phyloP scores from a whole-genome alignment of 139 green algal species.

The Chlorella sp. region DNA sequence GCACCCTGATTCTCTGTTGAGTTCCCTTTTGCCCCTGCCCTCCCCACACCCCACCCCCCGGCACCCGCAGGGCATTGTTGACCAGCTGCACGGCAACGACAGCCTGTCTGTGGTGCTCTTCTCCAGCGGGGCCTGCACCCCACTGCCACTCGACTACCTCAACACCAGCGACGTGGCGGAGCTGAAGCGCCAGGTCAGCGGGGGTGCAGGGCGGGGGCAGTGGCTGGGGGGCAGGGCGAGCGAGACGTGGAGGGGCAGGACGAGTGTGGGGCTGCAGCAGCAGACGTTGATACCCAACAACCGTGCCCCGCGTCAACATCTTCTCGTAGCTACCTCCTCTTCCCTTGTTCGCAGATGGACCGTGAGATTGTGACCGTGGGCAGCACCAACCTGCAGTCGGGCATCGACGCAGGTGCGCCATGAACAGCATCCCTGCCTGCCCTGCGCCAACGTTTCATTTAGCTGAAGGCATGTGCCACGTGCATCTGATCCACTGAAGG shows the following conservation, averaged over 20 bases:
- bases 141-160: background rate
- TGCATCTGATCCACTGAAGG: too few relatives aligned
- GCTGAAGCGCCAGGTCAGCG: conserved; percentile 24
- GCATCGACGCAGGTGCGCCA: conserved; percentile 7
- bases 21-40: too few relatives aligned
- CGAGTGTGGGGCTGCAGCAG: background rate
- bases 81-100: conserved; percentile 30
- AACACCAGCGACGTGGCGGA: background rate
- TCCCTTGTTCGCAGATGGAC: background rate
- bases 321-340: background rate
- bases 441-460: too few relatives aligned
- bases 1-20: too few relatives aligned
- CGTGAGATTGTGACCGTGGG: conserved; percentile 5
- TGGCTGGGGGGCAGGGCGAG: too few relatives aligned
- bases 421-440: too few relatives aligned
- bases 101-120: conserved; percentile 43
- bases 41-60: background rate
- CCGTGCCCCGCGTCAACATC: background rate
- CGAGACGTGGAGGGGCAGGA: background rate
- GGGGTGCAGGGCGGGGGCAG: too few relatives aligned
- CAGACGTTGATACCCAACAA: background rate
- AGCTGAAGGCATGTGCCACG: too few relatives aligned
- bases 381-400: conserved; percentile 32
- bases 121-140: conserved; percentile 20
- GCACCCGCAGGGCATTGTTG: conserved; percentile 13